A percentile compares a stretch with the other conserved stretches of the same genome.
phyloP scores from a whole-genome alignment of 176 grass and related monocot genomes.

The Eleusine indica region DNA sequence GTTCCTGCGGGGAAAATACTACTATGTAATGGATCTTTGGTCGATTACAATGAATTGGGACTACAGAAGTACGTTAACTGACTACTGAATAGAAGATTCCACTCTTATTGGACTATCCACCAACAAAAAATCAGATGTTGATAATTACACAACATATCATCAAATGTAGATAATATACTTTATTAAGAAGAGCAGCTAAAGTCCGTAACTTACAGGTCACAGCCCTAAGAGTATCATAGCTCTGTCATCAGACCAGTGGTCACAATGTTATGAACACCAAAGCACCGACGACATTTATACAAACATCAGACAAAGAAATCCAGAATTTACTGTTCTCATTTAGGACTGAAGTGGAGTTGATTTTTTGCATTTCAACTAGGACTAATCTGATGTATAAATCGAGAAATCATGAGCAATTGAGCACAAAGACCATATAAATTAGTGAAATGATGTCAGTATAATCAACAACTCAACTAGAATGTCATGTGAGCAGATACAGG shows the following conservation, averaged over 20 bases:
- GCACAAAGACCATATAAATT: slow-evolving; percentile 22
- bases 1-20: neutral
- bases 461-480: neutral
- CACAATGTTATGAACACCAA: slow-evolving; percentile 9
- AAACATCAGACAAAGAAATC: neutral
- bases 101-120: neutral
- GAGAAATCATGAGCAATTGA: neutral
- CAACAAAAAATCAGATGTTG: neutral
- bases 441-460: neutral
- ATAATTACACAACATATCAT: neutral
- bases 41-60: neutral
- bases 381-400: slow-evolving; percentile 13
- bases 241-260: neutral
- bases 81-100: neutral
- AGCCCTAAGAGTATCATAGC: neutral
- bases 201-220: slow-evolving; percentile 12
- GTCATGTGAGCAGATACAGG: neutral
- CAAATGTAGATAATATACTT: neutral
- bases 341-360: neutral
- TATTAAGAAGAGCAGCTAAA: neutral
- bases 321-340: slow-evolving; percentile 13
- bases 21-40: neutral
- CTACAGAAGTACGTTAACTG: neutral
- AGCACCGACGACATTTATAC: neutral
- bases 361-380: slow-evolving; percentile 13